Evolutionary conservation across 306 rosid species (phyloP).

Genomic region (Comarum palustre): DNA sequence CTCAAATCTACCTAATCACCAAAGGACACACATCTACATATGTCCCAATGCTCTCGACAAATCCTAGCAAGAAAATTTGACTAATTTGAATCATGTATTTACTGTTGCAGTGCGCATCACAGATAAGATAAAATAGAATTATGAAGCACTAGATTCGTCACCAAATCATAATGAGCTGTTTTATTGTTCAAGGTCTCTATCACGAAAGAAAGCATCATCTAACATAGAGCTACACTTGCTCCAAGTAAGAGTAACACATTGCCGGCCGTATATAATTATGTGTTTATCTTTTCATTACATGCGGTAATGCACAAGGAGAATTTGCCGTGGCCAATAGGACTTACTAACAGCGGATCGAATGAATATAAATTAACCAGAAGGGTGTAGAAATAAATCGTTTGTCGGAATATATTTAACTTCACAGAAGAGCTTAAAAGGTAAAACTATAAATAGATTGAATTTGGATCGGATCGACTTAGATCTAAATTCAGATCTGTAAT

Average conservation of each 20-base stretch:
- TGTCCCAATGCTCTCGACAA: conserved; percentile 18
- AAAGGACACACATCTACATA: conserved; percentile 9
- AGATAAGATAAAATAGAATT: not conserved
- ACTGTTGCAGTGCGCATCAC: conserved; percentile 1
- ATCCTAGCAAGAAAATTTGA: conserved; percentile 9
- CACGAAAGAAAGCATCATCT: not conserved
- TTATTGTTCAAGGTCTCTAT: not conserved
- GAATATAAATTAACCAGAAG: not conserved
- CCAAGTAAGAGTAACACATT: not conserved
- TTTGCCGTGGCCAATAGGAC: no score
- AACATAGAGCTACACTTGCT: not conserved
- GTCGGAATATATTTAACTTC: no score
- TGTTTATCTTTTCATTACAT: no score
- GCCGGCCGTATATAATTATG: no score
- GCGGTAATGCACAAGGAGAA: no score
- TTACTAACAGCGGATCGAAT: not conserved
- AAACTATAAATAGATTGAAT: no score
- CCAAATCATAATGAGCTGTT: conserved; percentile 14
- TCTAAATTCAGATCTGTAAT: no score
- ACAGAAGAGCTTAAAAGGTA: no score
- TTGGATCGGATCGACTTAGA: no score
- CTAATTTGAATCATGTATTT: conserved; percentile 13
- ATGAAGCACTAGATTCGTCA: conserved; percentile 9
- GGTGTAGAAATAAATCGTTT: no score
- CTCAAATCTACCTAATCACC: conserved; percentile 23